phyloP scores from a whole-genome alignment of 2,329 filamentous ascomycete species.

The Trichoderma sp. region DNA sequence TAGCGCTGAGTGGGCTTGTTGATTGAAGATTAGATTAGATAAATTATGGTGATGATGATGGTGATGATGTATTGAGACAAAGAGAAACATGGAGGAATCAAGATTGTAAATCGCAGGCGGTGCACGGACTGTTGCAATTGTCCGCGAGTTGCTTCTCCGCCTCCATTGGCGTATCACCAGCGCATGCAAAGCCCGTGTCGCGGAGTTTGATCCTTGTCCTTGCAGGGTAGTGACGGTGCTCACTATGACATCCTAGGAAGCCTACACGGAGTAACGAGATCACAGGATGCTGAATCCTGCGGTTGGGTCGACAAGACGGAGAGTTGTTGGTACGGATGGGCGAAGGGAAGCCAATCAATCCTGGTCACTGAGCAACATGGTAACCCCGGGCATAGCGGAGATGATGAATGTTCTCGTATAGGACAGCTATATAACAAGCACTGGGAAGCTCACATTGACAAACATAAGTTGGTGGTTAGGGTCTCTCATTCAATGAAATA shows the following conservation, averaged over 20 bases:
- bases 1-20: neutral
- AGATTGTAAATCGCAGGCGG: neutral
- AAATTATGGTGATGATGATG: neutral
- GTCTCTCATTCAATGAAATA: neutral
- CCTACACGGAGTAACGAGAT: neutral
- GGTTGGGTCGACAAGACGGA: neutral
- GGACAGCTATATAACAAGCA: neutral
- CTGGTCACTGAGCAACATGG: neutral
- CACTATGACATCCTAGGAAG: neutral
- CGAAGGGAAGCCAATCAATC: neutral
- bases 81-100: neutral
- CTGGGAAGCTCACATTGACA: neutral
- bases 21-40: neutral
- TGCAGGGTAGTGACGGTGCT: neutral
- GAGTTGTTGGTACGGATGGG: neutral
- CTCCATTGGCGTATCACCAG: neutral
- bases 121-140: neutral
- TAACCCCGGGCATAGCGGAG: neutral
- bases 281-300: neutral
- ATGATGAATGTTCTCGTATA: neutral
- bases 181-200: neutral
- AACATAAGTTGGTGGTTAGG: neutral
- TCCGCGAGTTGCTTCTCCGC: neutral
- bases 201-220: neutral
- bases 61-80: neutral